Conservation (phyloP, 1,284 basidiomycete genomes). For the Agroathelia rolfsii region DNA sequence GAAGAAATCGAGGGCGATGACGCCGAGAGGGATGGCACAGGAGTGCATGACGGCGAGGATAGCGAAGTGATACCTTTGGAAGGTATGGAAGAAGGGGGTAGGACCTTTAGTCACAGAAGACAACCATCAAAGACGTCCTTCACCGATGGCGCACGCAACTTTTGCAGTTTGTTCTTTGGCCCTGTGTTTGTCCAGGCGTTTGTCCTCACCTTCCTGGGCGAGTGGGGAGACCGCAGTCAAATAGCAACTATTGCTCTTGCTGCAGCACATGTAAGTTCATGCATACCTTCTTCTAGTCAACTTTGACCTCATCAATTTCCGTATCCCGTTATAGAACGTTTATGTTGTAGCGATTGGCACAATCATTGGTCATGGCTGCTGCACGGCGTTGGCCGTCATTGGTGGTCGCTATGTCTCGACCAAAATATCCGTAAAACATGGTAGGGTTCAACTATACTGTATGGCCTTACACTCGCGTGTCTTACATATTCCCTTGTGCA, state of each 20-base stretch:
- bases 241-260: conserved; percentile 96
- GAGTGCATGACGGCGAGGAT: conserved; percentile 20
- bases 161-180: conserved; percentile 75
- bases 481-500: conserved; percentile 21
- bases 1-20: conserved; percentile 79
- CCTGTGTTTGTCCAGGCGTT: conserved; percentile 97
- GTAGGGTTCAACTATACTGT: conserved; percentile 36
- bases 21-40: conserved; percentile 35
- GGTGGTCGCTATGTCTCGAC: conserved; percentile 88
- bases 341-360: conserved; percentile 85
- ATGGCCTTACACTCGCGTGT: conserved; percentile 5
- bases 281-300: conserved; percentile 2
- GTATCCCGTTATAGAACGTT: conserved; percentile 39
- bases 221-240: conserved; percentile 98
- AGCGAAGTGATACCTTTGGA: conserved; percentile 45
- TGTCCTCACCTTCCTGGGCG: conserved; percentile 90
- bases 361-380: conserved; percentile 79
- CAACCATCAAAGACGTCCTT: conserved; percentile 18
- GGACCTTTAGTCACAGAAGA: conserved; percentile 11
- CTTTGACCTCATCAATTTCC: not conserved
- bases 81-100: conserved; percentile 52
- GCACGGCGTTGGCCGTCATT: conserved; percentile 84
- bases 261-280: conserved; percentile 76
- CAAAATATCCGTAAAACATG: conserved; percentile 90
- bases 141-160: conserved; percentile 73